Evolutionary conservation across 2,329 filamentous ascomycete species (phyloP).

Genomic region (Monosporascus sp.): DNA sequence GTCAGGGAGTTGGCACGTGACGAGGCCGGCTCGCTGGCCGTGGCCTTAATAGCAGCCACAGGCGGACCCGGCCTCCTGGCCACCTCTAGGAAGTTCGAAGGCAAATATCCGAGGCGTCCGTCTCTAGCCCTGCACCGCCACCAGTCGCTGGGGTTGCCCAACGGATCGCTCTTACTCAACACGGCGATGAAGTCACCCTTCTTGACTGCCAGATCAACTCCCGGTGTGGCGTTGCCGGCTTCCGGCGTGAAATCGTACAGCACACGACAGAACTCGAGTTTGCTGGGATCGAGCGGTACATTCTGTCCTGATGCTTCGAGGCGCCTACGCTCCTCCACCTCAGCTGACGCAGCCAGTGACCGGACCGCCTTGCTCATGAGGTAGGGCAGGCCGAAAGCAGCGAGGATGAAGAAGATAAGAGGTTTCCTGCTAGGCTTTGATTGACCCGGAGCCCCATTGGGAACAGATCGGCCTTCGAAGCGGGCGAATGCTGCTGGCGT

Average conservation of each 20-base stretch:
- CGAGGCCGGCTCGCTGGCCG: conserved; percentile 35
- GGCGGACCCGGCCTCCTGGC: conserved; percentile 47
- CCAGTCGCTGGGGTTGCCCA: conserved; percentile 92
- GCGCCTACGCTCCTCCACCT: conserved; percentile 69
- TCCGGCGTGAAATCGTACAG: conserved; percentile 92
- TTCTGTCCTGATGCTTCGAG: conserved; percentile 47
- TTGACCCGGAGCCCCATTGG: conserved; percentile 57
- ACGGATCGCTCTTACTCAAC: conserved; percentile 83
- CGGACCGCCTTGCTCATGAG: conserved; percentile 95
- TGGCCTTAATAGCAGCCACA: conserved; percentile 46
- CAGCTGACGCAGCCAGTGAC: conserved; percentile 73
- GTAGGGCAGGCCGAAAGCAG: conserved; percentile 92
- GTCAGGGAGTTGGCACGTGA: conserved; percentile 46
- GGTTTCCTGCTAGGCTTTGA: conserved; percentile 86
- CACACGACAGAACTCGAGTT: conserved; percentile 93
- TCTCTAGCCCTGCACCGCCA: conserved; percentile 92
- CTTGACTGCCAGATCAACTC: conserved; percentile 84
- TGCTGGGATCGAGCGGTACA: conserved; percentile 70
- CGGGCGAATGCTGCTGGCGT: conserved; percentile 87
- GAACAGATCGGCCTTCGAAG: conserved; percentile 65
- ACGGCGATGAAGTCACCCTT: conserved; percentile 96
- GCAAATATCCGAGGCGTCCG: conserved; percentile 85
- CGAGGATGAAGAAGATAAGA: conserved; percentile 89
- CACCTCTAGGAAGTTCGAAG: conserved; percentile 83
- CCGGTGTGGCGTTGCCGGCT: conserved; percentile 52